Evolutionary conservation across 352 stramenopile genomes (phyloP).

Genomic region (Globisporangium rhizosaccharum): DNA sequence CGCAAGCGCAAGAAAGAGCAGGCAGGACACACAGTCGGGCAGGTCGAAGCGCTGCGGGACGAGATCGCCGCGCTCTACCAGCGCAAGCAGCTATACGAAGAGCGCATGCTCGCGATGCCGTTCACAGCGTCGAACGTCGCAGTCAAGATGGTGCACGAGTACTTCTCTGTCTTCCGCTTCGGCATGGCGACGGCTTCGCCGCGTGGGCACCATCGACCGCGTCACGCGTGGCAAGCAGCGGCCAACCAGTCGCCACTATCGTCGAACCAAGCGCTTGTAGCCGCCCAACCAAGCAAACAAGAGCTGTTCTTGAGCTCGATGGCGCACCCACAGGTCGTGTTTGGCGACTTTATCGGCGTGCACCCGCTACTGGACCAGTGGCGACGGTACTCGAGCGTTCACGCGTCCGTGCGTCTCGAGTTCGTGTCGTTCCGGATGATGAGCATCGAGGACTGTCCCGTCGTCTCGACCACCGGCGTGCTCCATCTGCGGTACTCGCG

Average conservation of each 20-base stretch:
- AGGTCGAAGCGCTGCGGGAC: conserved; percentile 14
- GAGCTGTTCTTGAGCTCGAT: conserved; percentile 21
- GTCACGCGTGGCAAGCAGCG: not conserved
- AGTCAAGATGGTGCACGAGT: conserved; percentile 28
- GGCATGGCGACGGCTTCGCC: conserved; percentile 9
- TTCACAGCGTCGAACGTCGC: conserved; percentile 12
- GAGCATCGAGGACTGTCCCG: conserved; percentile 16
- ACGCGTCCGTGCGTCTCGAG: conserved; percentile 26
- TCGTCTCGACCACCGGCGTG: conserved; percentile 22
- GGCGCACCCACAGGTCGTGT: conserved; percentile 18
- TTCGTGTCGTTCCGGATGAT: conserved; percentile 19
- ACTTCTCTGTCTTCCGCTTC: conserved; percentile 32
- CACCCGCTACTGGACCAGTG: conserved; percentile 22
- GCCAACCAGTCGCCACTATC: conserved; percentile 1
- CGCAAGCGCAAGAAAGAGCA: conserved; percentile 14
- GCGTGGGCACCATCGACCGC: no score
- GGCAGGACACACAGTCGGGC: not conserved
- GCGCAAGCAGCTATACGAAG: conserved; percentile 14
- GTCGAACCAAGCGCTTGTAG: conserved; percentile 1
- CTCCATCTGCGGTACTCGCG: conserved; percentile 41
- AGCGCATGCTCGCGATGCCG: conserved; percentile 13
- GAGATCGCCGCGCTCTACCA: conserved; percentile 21
- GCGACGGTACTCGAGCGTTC: conserved; percentile 23
- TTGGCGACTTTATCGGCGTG: conserved; percentile 17
- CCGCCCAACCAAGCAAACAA: conserved; percentile 10